phyloP scores from a whole-genome alignment of 1,284 basidiomycete genomes.

The Neolentinus lepideus region DNA sequence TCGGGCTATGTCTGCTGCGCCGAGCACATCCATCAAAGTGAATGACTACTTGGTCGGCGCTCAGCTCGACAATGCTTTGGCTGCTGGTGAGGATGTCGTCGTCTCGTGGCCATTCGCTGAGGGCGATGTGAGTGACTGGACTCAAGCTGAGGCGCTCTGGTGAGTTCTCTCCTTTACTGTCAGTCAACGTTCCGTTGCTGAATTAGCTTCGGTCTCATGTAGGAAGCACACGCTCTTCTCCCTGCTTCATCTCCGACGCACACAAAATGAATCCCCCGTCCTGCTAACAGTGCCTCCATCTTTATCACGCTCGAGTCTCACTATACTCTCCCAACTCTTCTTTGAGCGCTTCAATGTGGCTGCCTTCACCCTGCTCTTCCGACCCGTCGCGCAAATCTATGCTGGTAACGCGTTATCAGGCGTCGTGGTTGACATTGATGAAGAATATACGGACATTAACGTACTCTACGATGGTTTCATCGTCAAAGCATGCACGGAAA shows the following conservation, averaged over 20 bases:
- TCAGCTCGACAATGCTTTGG: conserved; percentile 74
- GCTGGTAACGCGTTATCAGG: conserved; percentile 76
- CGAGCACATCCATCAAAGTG: conserved; percentile 38
- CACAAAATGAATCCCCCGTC: conserved; percentile 84
- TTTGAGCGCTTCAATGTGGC: conserved; percentile 96
- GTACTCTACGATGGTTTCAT: conserved; percentile 79
- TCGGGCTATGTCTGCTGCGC: conserved; percentile 1
- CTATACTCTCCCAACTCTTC: conserved; percentile 79
- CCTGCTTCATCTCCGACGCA: conserved; percentile 69
- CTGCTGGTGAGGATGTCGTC: conserved; percentile 62
- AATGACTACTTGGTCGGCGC: conserved; percentile 84
- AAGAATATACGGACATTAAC: conserved; percentile 69
- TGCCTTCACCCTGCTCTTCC: conserved; percentile 77
- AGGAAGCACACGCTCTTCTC: conserved; percentile 86
- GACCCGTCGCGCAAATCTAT: conserved; percentile 81
- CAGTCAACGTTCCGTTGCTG: conserved; percentile 1
- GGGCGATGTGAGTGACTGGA: conserved; percentile 75
- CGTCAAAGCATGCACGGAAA: conserved; percentile 44
- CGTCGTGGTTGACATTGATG: conserved; percentile 81
- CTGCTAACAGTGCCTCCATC: conserved; percentile 69
- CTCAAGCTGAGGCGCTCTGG: conserved; percentile 91
- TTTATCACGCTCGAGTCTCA: conserved; percentile 67
- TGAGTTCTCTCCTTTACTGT: conserved; percentile 30
- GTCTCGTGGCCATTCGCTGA: conserved; percentile 84
- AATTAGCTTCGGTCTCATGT: conserved; percentile 9